Evolutionary conservation across 2,329 filamentous ascomycete genomes (phyloP).

Genomic region (Calycina herbarum): DNA sequence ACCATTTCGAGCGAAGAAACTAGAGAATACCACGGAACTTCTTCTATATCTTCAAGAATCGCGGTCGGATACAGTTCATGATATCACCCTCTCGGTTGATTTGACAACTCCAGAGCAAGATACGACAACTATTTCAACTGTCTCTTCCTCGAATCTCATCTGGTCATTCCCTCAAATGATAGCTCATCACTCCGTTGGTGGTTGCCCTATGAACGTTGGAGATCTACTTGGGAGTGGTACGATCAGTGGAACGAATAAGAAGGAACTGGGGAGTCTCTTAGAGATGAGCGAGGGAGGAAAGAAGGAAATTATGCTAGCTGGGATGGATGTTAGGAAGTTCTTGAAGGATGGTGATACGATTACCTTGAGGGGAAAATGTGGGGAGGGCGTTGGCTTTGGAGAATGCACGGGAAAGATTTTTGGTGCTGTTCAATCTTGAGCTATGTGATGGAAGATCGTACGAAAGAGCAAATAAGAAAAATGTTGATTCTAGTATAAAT

Average conservation of each 20-base stretch:
- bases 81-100: slow-evolving; percentile 69
- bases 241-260: slow-evolving; percentile 60
- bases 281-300: slow-evolving; percentile 74
- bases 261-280: slow-evolving; percentile 66
- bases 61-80: slow-evolving; percentile 57
- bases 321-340: slow-evolving; percentile 68
- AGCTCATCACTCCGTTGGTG: slow-evolving; percentile 74
- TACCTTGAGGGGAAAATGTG: slow-evolving; percentile 64
- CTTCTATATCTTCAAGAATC: slow-evolving; percentile 64
- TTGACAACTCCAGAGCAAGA: slow-evolving; percentile 52
- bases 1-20: slow-evolving; percentile 57
- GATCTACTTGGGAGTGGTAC: slow-evolving; percentile 79
- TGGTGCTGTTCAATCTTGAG: slow-evolving; percentile 25
- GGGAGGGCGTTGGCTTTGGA: slow-evolving; percentile 73
- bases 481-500: too few species aligned
- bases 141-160: slow-evolving; percentile 66
- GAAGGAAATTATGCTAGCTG: slow-evolving; percentile 58
- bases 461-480: too few species aligned
- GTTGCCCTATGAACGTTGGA: slow-evolving; percentile 71
- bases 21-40: slow-evolving; percentile 55
- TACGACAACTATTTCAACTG: slow-evolving; percentile 58
- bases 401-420: slow-evolving; percentile 65
- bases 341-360: slow-evolving; percentile 74
- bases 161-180: slow-evolving; percentile 85
- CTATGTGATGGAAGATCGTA: too few species aligned